These are phyloP conservation scores for Kuraishia cidri DNA, from an alignment of 805 yeast species.

Conservation along the genomic window DNA sequence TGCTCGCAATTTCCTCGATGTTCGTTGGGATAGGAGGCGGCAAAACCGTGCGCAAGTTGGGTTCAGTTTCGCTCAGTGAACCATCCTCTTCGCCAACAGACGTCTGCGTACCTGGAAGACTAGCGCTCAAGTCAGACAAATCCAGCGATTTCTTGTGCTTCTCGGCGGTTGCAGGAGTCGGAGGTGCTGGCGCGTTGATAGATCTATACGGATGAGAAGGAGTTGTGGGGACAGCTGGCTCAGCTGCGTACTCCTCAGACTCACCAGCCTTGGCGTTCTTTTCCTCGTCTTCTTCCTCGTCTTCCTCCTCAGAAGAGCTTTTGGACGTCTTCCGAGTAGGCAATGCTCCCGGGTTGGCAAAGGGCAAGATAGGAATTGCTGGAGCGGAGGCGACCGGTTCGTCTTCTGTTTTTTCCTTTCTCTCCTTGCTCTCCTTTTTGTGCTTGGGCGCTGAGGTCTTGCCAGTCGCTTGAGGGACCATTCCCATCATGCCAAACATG, in stretches of 20 bases:
- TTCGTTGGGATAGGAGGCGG: no score
- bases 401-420: constrained; percentile 10
- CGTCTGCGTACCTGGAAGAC: neutral
- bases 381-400: constrained; percentile 15
- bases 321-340: constrained; percentile 4
- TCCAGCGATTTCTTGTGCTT: no score
- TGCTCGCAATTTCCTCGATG: no score
- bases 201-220: no score
- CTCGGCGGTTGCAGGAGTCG: no score
- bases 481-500: constrained; percentile 67
- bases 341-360: constrained; percentile 28
- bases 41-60: no score
- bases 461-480: constrained; percentile 24
- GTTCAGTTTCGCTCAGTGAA: neutral
- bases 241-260: no score
- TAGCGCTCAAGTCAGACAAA: no score
- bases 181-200: no score
- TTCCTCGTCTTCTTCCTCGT: constrained; percentile 3
- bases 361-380: constrained; percentile 47
- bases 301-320: constrained; percentile 3
- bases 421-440: constrained; percentile 13
- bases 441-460: constrained; percentile 10
- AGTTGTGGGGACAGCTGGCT: no score
- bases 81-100: constrained; percentile 1
- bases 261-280: no score